These are phyloP conservation scores for Cylindrotheca closterium DNA, from an alignment of 108 stramenopile genomes.

Conservation along the genomic window DNA sequence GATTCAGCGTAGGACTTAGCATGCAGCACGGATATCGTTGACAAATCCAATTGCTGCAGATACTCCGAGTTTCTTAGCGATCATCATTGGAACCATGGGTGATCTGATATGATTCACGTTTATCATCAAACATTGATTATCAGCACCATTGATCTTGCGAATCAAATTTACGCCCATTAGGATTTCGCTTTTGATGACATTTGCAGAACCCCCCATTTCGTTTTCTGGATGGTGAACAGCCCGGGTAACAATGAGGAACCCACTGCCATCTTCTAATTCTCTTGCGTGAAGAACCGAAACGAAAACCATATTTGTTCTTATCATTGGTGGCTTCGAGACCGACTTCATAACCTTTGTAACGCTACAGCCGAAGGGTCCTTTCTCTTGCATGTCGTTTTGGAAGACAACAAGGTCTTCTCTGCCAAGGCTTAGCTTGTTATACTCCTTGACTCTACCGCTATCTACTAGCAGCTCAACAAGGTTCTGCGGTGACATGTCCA, in stretches of 20 bases:
- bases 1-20: too few relatives aligned
- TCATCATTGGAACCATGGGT: constrained; percentile 70
- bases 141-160: constrained; percentile 39
- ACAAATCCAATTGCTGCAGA: constrained; percentile 64
- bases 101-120: constrained; percentile 74
- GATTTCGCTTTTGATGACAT: constrained; percentile 60
- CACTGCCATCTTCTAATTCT: constrained; percentile 60
- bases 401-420: constrained; percentile 59
- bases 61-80: constrained; percentile 71
- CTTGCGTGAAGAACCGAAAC: constrained; percentile 66
- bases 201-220: constrained; percentile 5
- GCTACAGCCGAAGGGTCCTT: constrained; percentile 51
- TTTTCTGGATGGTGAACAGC: constrained; percentile 47
- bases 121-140: constrained; percentile 65
- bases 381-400: constrained; percentile 45
- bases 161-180: constrained; percentile 74
- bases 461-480: constrained; percentile 74
- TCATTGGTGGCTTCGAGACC: constrained; percentile 56
- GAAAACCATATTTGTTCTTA: constrained; percentile 61
- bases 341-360: constrained; percentile 77
- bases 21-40: constrained; percentile 46
- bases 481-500: constrained; percentile 53
- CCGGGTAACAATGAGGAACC: constrained; percentile 75
- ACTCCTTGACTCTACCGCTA: constrained; percentile 64
- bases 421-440: constrained; percentile 78